Conservation (phyloP, 148 eudicot species). For the Bassia scoparia region DNA sequence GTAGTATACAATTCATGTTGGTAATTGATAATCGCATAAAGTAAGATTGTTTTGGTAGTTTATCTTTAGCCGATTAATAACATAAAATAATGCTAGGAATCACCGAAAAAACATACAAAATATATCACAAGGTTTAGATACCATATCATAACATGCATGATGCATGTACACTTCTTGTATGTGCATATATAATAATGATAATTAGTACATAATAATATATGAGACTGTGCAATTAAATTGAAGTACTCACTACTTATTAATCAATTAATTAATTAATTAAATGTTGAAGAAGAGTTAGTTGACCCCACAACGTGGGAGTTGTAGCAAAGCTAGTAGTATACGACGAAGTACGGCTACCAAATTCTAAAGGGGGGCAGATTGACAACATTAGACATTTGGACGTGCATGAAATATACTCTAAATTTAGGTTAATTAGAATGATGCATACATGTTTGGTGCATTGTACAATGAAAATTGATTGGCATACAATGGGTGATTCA, state of each 20-base stretch:
- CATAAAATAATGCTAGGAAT: not conserved
- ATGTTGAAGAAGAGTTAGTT: not conserved
- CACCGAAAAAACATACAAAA: not conserved
- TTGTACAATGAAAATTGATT: too few species aligned
- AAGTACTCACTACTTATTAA: too few species aligned
- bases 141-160: not conserved
- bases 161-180: not conserved
- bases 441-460: too few species aligned
- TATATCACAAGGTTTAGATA: not conserved
- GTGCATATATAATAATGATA: too few species aligned
- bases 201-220: too few species aligned
- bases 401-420: not conserved
- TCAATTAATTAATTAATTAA: too few species aligned
- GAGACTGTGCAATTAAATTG: too few species aligned
- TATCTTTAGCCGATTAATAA: not conserved
- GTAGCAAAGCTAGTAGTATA: not conserved
- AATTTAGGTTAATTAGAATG: too few species aligned
- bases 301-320: constrained; percentile 20
- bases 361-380: not conserved
- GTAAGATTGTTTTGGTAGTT: not conserved
- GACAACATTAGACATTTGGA: constrained; percentile 2
- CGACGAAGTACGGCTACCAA: constrained; percentile 16
- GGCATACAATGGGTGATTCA: too few species aligned
- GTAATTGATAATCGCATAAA: not conserved
- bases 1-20: not conserved